Evolutionary conservation across 208 protist species (phyloP).

Genomic region (Trypanosoma rangeli): DNA sequence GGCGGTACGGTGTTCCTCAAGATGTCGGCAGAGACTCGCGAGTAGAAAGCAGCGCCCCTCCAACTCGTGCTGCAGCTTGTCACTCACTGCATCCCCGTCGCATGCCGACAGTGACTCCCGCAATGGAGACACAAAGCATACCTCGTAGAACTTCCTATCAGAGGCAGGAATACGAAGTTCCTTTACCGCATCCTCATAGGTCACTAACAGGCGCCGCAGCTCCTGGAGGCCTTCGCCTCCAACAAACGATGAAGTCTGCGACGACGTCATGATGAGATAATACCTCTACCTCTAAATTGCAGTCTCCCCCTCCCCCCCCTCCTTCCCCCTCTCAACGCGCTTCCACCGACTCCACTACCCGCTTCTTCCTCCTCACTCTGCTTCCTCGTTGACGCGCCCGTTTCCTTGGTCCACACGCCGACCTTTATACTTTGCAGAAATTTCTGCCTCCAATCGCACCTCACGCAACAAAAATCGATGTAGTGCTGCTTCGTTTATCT

Average conservation of each 20-base stretch:
- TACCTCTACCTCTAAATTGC: neutral
- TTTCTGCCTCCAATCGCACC: neutral
- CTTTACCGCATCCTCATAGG: constrained; percentile 3
- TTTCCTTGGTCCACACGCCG: neutral
- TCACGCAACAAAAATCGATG: neutral
- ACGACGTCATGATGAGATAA: neutral
- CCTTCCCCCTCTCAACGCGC: too few species aligned
- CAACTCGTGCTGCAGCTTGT: neutral
- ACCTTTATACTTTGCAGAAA: neutral
- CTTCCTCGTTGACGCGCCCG: neutral
- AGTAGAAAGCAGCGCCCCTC: neutral
- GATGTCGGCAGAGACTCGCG: constrained; percentile 11
- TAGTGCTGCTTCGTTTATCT: neutral
- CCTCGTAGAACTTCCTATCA: constrained; percentile 25
- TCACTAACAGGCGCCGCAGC: constrained; percentile 1
- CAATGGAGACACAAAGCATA: constrained; percentile 17
- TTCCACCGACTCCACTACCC: too few species aligned
- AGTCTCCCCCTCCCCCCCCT: too few species aligned
- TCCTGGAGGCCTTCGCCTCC: neutral
- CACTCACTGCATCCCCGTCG: neutral
- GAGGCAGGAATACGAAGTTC: constrained; percentile 13
- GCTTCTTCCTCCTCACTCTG: neutral
- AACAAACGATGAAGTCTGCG: constrained; percentile 14
- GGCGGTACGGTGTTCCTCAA: constrained; percentile 13
- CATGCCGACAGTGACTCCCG: neutral